Conservation (phyloP, 1,284 basidiomycete genomes). For the Irpex sp. region DNA sequence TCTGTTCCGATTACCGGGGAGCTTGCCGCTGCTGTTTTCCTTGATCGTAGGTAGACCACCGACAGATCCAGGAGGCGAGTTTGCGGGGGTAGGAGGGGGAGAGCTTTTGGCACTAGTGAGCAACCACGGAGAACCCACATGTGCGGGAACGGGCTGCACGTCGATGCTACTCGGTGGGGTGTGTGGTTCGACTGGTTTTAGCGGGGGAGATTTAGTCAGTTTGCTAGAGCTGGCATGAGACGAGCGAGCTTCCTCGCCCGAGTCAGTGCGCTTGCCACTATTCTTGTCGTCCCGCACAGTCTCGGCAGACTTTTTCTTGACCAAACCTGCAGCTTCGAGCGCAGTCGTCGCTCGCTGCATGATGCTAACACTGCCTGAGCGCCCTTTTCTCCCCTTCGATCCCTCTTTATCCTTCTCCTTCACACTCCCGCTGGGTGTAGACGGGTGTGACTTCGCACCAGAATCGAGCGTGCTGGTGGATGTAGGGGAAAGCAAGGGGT, state of each 20-base stretch:
- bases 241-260: slow-evolving; percentile 55
- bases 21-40: slow-evolving; percentile 29
- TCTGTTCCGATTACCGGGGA: slow-evolving; percentile 46
- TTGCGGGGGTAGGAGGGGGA: slow-evolving; percentile 45
- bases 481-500: slow-evolving; percentile 54
- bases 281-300: slow-evolving; percentile 59
- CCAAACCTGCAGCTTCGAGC: slow-evolving; percentile 74
- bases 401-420: slow-evolving; percentile 45
- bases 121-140: slow-evolving; percentile 70
- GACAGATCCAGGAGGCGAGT: slow-evolving; percentile 50
- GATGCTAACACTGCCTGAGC: slow-evolving; percentile 87
- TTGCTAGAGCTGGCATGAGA: slow-evolving; percentile 65
- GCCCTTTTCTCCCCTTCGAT: slow-evolving; percentile 57
- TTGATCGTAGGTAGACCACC: slow-evolving; percentile 54
- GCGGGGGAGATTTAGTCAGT: slow-evolving; percentile 66
- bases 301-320: slow-evolving; percentile 77
- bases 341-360: slow-evolving; percentile 92
- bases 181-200: slow-evolving; percentile 49
- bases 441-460: slow-evolving; percentile 53
- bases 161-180: slow-evolving; percentile 46
- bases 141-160: slow-evolving; percentile 33
- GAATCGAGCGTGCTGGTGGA: slow-evolving; percentile 42
- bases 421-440: slow-evolving; percentile 58
- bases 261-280: slow-evolving; percentile 34
- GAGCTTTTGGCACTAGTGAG: slow-evolving; percentile 46